Percentiles rank a stretch among this genome's conserved stretches.
Conservation (phyloP, 441 rosid species). For the Populus hybrid region DNA sequence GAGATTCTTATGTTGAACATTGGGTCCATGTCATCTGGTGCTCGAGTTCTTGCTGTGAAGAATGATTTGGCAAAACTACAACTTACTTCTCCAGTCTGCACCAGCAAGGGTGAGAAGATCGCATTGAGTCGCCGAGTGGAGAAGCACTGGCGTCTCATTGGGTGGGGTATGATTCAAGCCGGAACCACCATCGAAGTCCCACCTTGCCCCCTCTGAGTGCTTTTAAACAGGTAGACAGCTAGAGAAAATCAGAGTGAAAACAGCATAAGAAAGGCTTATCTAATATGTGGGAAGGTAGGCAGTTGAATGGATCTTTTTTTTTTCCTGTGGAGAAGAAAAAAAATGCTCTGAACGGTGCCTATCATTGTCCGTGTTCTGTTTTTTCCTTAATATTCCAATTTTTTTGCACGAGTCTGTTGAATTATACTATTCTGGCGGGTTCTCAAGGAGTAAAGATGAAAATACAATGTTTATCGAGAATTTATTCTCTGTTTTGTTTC, state of each 20-base stretch:
- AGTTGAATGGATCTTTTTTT: background rate
- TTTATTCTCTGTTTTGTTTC: too few species aligned
- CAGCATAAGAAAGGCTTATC: background rate
- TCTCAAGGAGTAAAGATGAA: background rate
- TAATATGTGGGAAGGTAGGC: background rate
- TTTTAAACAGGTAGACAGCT: background rate
- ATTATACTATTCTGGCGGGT: background rate
- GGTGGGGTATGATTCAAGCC: conserved; percentile 99
- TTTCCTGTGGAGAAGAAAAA: conserved; percentile 2
- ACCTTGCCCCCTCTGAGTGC: conserved; percentile 42
- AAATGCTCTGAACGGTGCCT: background rate
- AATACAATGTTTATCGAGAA: background rate
- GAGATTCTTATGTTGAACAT: conserved; percentile 97
- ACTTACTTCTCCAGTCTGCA: conserved; percentile 86
- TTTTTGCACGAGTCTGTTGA: background rate
- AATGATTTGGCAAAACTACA: conserved; percentile 88
- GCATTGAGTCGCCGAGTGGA: conserved; percentile 86
- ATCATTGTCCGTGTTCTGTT: background rate
- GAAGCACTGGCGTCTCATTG: conserved; percentile 97
- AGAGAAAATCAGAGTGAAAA: background rate
- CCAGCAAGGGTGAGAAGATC: conserved; percentile 85
- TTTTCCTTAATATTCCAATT: background rate
- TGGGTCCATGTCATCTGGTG: conserved; percentile 96
- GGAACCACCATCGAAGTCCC: conserved; percentile 88
- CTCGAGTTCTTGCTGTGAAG: conserved; percentile 85